Base-by-base conservation (phyloP, 2,329 filamentous ascomycete species). In the Seiridium unicorne region DNA sequence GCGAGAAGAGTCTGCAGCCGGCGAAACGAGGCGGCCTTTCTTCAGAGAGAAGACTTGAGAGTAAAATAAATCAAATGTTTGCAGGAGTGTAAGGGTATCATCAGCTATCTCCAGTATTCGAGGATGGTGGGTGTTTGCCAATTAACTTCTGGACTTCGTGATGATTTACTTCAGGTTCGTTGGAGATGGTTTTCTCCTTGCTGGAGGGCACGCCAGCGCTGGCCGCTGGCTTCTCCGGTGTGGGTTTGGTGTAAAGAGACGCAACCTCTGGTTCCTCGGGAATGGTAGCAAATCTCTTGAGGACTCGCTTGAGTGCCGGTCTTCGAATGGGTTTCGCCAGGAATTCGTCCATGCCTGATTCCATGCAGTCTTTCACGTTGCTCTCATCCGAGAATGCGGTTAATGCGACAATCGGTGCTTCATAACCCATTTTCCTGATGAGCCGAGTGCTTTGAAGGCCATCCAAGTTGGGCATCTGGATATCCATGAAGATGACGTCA, bases 401-500 rank as follows among this genome's bases (percentile, higher is more conserved):
- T 49, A 97, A 77, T 0, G 93, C 93, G 11, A 97, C 92, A 62
- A 97, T 97, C 0, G 93, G 93, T 1, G 90, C 90, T 9, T 84
- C 87, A 75, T 95, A 97, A 1, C 93, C 93, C 79, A 94, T 90
- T 71, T 92, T 81, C 5, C 93, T 86, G 67, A 97, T 97, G 40
- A 96, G 79, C 8, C 89, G 85, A 1, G 93, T 97, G 51, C 90
- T 93, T 72, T 97, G 89, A 32, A 97, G 78, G 1, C 93, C 93
- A 69, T 97, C 93, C 11, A 97, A 83, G 63, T 95, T 96, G 3
- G 93, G 93, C 93, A 97, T 97, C 75, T 91, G 92, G 6, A 97
- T 89, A 68, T 97, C 93, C 93, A 97, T 97, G 70, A 97, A 95
- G 63, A 97, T 94, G 34, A 97, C 81, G 66, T 96, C 92, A 71